Evolutionary conservation across 768 basidiomycete genomes (phyloP), one percentile per base, ranked within the genome.

Genomic region (Lenzites betulinus): DNA sequence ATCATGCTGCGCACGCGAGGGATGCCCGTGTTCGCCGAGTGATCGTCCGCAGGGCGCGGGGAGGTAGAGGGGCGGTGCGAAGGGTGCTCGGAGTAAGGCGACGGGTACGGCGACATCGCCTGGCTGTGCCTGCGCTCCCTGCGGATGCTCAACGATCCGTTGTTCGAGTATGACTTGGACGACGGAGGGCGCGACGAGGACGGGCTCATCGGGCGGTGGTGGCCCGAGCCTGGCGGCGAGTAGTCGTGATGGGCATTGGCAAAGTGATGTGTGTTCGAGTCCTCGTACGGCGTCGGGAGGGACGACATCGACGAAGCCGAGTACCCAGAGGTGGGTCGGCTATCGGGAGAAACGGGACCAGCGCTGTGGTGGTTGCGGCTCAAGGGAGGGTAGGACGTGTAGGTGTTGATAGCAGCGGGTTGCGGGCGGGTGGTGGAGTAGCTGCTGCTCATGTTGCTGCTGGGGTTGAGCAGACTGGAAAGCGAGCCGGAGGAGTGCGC

Each of bases 1-100:
- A 92, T 90, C 89, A 93, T 90, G 75, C 89, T 92, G 68, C 90
- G 82, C 56, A 89, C 87, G 57, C 90, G 86, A 63, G 89, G 89
- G 63, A 92, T 81, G 23, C 73, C 77, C 4, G 47, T 58, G 42
- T 54, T 65, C 51, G 61, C 65, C 18, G 66, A 44, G 63, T 77
- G 75, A 26, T 79, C 79, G 22, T 79, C 87, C 56, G 81, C 75
- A 26, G 87, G 87, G 66, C 88, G 86, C 20, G 88, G 89, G 11
- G 87, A 88, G 25, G 87, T 85, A 55, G 87, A 89, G 1, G 86
- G 87, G 41, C 89, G 83, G 63, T 86, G 84, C 51, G 84, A 81
- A 35, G 68, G 67, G 46, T 81, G 77, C 55, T 87, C 83, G 60
- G 86, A 87, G 73, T 93, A 93, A 46, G 91, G 90, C 62, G 85